Evolutionary conservation across 345 rosid species (phyloP), one percentile per base, ranked within the genome.

Genomic region (Aurinia saxatilis): DNA sequence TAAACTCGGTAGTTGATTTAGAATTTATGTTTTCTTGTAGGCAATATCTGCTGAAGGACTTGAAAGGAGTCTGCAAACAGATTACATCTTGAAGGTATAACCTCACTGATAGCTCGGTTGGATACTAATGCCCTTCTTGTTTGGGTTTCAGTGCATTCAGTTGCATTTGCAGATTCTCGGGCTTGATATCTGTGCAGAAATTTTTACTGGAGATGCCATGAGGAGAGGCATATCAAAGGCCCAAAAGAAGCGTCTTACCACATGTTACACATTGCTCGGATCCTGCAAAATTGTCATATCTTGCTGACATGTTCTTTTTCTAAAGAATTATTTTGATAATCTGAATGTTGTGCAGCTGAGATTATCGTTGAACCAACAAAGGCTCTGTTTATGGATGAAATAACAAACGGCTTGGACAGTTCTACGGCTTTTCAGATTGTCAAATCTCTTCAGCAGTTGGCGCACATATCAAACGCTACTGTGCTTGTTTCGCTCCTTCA

Each of bases 181-280:
- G 56, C 74, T 84, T 58, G 91, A 89, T 34, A 47, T 75, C 14
- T 85, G 96, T 49, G 82, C 90, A 11, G 96, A 88, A 50, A 85
- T 79, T 2, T 41, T 88, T 72, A 80, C 84, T 3, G 96, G 95
- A 16, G 72, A 84, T 71, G 87, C 77, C 53, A 84, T 89, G 91
- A 10, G 79, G 21, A 75, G 95, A 74, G 96, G 96, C 9, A 75
- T 89, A 58, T 89, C 96, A 16, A 95, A 95, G 23, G 91, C 91
- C 3, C 89, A 89, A 68, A 84, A 72, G 77, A 89, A 86, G 60
- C 89, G 97, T 55, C 81, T 86, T 17, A 90, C 97, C 14, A 86
- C 91, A 17, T 95, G 96, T 84, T 51, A 27, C 40, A 18, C n/a
- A 58, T 38, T 45, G 34, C 62, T 52, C 21, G 4, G 3, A 18